Conservation (phyloP, 352 stramenopile genomes). For the Globisporangium rhizosaccharum region DNA sequence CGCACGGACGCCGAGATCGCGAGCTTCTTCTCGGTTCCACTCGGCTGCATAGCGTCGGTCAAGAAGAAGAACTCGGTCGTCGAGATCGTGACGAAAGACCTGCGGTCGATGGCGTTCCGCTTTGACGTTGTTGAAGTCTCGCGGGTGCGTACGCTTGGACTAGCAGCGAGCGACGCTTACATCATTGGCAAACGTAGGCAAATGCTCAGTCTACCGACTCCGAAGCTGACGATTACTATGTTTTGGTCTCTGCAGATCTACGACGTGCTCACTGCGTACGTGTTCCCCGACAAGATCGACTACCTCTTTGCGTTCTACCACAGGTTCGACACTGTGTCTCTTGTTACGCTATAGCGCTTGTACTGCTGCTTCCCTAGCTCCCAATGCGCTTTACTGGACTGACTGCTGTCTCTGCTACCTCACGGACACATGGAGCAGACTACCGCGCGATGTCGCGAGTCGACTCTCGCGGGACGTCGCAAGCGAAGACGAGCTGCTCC, state of each 20-base stretch:
- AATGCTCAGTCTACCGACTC: neutral
- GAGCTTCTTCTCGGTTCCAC: constrained; percentile 69
- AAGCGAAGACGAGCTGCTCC: constrained; percentile 47
- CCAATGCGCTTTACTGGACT: neutral
- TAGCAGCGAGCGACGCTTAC: neutral
- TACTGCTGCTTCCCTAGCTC: neutral
- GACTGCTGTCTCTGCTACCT: neutral
- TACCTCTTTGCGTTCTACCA: constrained; percentile 86
- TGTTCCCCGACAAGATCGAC: constrained; percentile 80
- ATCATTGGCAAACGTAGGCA: neutral
- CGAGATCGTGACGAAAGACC: constrained; percentile 75
- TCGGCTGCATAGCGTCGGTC: constrained; percentile 69
- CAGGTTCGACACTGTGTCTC: constrained; percentile 22
- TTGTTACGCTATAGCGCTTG: neutral
- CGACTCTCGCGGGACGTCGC: constrained; percentile 33
- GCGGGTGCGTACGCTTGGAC: constrained; percentile 23
- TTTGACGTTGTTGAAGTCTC: constrained; percentile 72
- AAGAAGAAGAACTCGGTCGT: constrained; percentile 78
- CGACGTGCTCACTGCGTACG: constrained; percentile 72
- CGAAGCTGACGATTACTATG: neutral
- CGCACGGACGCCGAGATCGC: constrained; percentile 61
- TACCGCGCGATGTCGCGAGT: neutral
- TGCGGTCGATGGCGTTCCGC: constrained; percentile 68
- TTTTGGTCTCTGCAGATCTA: constrained; percentile 40
- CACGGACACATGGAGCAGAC: neutral